These are phyloP conservation scores for Polytolypa hystricis DNA, from an alignment of 2,329 filamentous ascomycete genomes.

Conservation along the genomic window DNA sequence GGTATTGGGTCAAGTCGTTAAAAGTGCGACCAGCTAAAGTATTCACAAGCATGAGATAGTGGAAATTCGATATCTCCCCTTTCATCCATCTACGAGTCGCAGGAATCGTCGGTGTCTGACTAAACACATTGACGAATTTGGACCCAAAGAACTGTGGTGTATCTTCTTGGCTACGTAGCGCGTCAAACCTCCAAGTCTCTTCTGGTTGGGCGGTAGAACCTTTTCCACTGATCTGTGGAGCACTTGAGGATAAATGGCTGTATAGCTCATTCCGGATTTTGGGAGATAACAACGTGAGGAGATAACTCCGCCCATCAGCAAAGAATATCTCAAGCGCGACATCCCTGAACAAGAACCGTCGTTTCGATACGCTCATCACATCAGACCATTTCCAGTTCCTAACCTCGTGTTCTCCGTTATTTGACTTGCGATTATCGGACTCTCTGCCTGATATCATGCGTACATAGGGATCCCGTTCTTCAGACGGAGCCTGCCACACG, in stretches of 20 bases:
- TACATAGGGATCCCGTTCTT: constrained; percentile 90
- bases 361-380: constrained; percentile 89
- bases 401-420: constrained; percentile 61
- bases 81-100: constrained; percentile 82
- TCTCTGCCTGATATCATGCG: constrained; percentile 80
- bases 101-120: constrained; percentile 67
- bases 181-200: constrained; percentile 84
- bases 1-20: constrained; percentile 96
- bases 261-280: constrained; percentile 69
- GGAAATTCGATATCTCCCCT: constrained; percentile 95
- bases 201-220: constrained; percentile 65
- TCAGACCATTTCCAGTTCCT: constrained; percentile 91
- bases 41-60: constrained; percentile 97
- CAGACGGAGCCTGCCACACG: constrained; percentile 81
- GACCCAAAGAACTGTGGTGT: constrained; percentile 61
- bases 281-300: constrained; percentile 72
- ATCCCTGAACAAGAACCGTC: constrained; percentile 87
- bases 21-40: constrained; percentile 95
- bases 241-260: constrained; percentile 61
- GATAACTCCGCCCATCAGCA: constrained; percentile 87
- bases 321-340: constrained; percentile 98
- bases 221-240: constrained; percentile 64
- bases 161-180: constrained; percentile 58
- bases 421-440: constrained; percentile 45
- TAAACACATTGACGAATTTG: constrained; percentile 87